Base-by-base conservation (phyloP, 495 filamentous ascomycete genomes). In the Hypoxylon crocopeplum region DNA sequence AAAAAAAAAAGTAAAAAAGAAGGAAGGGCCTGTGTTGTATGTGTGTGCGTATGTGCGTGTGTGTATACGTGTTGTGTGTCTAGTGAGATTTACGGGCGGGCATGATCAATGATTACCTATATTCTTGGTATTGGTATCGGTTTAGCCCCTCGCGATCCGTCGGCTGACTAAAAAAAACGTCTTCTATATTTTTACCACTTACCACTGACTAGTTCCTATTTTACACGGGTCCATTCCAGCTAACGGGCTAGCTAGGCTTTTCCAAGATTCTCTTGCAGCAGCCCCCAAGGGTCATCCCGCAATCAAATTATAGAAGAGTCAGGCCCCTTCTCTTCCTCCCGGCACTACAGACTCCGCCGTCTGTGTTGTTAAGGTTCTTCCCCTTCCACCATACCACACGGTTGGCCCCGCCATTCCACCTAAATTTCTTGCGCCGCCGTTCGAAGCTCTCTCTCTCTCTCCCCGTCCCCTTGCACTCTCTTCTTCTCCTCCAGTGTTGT, bases 241-340 rank as follows among this genome's bases (percentile, higher is more conserved):
- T 64, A 64, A 64, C 55, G 50, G 55, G 46, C 55, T 64, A 64
- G 49, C 61, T 64, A 64, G 61, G 50, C 61, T 59, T 44, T 59
- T 64, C 61, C 61, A 59, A 64, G 61, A 64, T 64, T 64, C 57
- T 60, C 47, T 56, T 66, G 62, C 62, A 61, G 62, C 57, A 53
- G 51, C 62, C 62, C 59, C 55, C 56, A 64, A 67, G 67, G 63
- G 63, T 64, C 51, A 64, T 69, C 63, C 62, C 67, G 63, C 63
- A 61, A 52, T 41, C 63, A 62, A 61, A 60, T 36, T 61, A 62
- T 62, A 65, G 41, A 66, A 63, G 58, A 56, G 49, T 63, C 41
- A 69, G 46, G 19, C 57, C 63, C 50, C 46, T 49, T 63, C 50
- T 48, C 62, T 62, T 61, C 62, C 51, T 52, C 52, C 62, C 62